Base-by-base conservation (phyloP, 2,329 filamentous ascomycete genomes). In the Monosporascus sp. region DNA sequence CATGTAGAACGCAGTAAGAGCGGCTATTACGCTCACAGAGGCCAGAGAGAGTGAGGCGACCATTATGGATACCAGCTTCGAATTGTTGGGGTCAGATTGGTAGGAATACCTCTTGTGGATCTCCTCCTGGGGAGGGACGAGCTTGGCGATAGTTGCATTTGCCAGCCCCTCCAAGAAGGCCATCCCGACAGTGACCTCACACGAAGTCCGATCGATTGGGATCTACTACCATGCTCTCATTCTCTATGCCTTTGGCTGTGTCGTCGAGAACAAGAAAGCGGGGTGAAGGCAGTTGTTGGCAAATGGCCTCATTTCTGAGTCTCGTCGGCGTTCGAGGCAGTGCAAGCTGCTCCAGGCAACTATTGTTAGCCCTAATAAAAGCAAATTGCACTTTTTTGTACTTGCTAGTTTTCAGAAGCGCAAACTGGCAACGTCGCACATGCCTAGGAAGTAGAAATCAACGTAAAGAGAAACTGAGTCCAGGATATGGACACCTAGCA, bases 1-100 rank as follows among this genome's bases (percentile, higher is more conserved):
- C 84, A 86, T 91, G 70, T 86, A 88, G 41, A 87, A 78, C 2
- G 84, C 78, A 31, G 81, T 64, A 7, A 83, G 61, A 0, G 79
- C 80, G 11, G 81, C 75, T 3, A 78, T 51, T 34, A 89, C 71
- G 61, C 86, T 89, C 58, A 84, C 55, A 1, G 73, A 70, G 4
- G 76, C 71, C 24, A 74, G 64, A 3, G 67, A 61, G 19, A 84
- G 61, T 1, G 78, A 70, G 8, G 78, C 61, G 53, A 70, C 71
- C 40, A 70, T 66, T 49, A 76, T 61, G 9, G 67, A 54, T 34
- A 61, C 26, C 36, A 60, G 55, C 43, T 62, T 48, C 16, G 56
- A 45, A 38, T 61, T 52, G 17, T 46, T 49, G 20, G 48, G 37
- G 22, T 55, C 46, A 11, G 43, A 26, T 17, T 46, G 43, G 20